Evolutionary conservation across 1,284 basidiomycete genomes (phyloP).

Genomic region (Naganishia cerealis): DNA sequence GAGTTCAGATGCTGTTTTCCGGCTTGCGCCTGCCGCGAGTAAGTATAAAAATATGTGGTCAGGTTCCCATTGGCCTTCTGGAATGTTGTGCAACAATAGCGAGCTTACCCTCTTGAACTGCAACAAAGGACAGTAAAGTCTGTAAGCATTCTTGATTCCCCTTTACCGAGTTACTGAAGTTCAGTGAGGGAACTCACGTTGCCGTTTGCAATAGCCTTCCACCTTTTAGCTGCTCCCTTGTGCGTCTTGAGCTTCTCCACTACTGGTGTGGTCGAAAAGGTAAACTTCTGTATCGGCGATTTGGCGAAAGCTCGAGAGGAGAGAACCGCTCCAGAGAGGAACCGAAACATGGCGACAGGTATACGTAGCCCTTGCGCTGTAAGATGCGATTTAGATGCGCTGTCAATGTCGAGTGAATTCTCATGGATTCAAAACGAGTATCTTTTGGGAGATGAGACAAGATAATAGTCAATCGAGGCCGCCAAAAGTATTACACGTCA

Average conservation of each 20-base stretch:
- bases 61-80: background rate
- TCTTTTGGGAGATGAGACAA: background rate
- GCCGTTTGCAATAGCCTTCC: constrained; percentile 35
- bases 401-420: background rate
- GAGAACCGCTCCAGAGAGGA: constrained; percentile 2
- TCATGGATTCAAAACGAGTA: background rate
- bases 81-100: background rate
- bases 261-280: constrained; percentile 29
- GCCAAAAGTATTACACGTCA: constrained; percentile 19
- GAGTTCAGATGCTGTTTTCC: constrained; percentile 36
- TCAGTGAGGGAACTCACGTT: constrained; percentile 14
- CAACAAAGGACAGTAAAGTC: background rate
- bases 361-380: background rate
- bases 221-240: constrained; percentile 35
- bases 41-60: background rate
- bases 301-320: constrained; percentile 24
- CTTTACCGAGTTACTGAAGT: background rate
- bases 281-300: constrained; percentile 16
- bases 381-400: background rate
- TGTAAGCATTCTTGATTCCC: background rate
- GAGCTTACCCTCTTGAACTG: constrained; percentile 35
- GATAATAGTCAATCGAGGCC: background rate
- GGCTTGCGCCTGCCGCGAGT: constrained; percentile 29
- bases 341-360: background rate
- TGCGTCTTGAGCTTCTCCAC: constrained; percentile 36